phyloP scores from a whole-genome alignment of 495 filamentous ascomycete genomes.

The Apodospora peruviana region DNA sequence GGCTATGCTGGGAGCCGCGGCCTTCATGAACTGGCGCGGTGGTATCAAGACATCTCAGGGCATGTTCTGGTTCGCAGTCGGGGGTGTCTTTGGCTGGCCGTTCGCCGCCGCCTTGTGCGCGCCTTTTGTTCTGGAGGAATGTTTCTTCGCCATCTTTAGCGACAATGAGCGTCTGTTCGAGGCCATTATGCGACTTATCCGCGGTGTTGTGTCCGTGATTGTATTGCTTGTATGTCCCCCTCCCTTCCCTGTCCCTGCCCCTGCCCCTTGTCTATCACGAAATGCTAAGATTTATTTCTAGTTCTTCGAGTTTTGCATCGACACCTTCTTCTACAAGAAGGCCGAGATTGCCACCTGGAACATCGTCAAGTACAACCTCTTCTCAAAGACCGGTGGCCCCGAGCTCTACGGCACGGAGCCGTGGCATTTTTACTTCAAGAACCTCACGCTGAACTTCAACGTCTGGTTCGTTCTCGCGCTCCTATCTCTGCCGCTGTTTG shows the following conservation, averaged over 20 bases:
- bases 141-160: constrained; percentile 54
- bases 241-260: background rate
- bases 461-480: constrained; percentile 84
- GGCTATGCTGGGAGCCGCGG: constrained; percentile 75
- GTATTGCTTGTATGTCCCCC: constrained; percentile 67
- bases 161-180: constrained; percentile 52
- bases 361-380: constrained; percentile 93
- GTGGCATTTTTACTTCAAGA: constrained; percentile 94
- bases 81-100: constrained; percentile 88
- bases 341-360: constrained; percentile 77
- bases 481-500: constrained; percentile 57
- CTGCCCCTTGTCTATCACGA: constrained; percentile 18
- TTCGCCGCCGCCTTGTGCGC: constrained; percentile 78
- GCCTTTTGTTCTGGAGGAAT: constrained; percentile 78
- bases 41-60: constrained; percentile 72
- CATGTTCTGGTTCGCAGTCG: constrained; percentile 90
- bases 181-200: constrained; percentile 50
- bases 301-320: constrained; percentile 56
- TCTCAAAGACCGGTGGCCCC: constrained; percentile 74
- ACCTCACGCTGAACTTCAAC: constrained; percentile 92
- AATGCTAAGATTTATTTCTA: constrained; percentile 13
- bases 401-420: constrained; percentile 95
- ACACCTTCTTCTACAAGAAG: constrained; percentile 78
- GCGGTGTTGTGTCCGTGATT: constrained; percentile 62
- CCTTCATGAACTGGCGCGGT: constrained; percentile 80